Percentiles rank a stretch among this genome's conserved stretches.
Evolutionary conservation across 495 filamentous ascomycete species (phyloP).

Genomic region (Podospora conica): DNA sequence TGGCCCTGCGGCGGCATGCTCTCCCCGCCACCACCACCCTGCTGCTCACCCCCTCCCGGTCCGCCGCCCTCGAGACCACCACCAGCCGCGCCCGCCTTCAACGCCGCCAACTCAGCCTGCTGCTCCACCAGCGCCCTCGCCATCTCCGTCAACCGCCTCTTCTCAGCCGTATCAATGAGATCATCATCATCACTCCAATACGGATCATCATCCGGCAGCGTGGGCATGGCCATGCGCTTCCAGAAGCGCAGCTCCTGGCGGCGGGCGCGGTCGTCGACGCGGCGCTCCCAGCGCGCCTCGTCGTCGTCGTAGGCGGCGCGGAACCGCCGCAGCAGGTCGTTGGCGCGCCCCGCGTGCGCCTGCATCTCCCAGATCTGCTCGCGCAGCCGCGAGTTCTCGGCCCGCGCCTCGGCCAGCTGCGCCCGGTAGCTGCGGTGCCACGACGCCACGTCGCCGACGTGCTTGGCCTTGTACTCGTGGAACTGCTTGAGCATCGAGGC

Average conservation of each 20-base stretch:
- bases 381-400: constrained; percentile 49
- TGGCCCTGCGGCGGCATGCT: constrained; percentile 4
- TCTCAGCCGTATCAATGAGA: constrained; percentile 47
- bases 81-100: constrained; percentile 15
- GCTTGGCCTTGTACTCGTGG: constrained; percentile 48
- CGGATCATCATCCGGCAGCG: constrained; percentile 42
- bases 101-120: constrained; percentile 23
- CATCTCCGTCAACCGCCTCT: constrained; percentile 38
- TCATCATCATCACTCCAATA: constrained; percentile 54
- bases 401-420: constrained; percentile 51
- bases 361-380: constrained; percentile 54
- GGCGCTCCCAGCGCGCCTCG: constrained; percentile 39
- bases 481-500: constrained; percentile 46
- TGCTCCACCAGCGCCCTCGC: constrained; percentile 33
- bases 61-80: constrained; percentile 5
- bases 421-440: constrained; percentile 53
- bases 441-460: constrained; percentile 43
- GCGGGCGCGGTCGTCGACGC: constrained; percentile 35
- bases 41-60: constrained; percentile 3
- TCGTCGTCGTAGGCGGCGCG: constrained; percentile 44
- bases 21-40: constrained; percentile 9
- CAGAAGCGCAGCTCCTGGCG: constrained; percentile 48
- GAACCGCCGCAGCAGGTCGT: constrained; percentile 44
- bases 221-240: constrained; percentile 51
- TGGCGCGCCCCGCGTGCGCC: constrained; percentile 43